Conservation (phyloP, 208 protist genomes). For the Trypanosomatidae sp. region DNA sequence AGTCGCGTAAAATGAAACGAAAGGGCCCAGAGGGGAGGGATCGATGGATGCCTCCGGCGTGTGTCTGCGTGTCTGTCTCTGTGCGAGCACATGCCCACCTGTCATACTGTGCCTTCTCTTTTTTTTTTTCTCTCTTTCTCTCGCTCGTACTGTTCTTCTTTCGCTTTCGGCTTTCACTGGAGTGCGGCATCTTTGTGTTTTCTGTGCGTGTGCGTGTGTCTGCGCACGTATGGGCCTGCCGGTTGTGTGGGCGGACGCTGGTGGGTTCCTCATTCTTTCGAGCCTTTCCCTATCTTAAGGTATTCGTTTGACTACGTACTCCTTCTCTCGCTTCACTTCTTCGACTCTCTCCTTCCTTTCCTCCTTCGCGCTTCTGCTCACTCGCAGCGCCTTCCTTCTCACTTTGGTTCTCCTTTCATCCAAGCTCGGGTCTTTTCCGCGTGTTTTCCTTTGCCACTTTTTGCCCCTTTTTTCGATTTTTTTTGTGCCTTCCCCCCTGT, state of each 20-base stretch:
- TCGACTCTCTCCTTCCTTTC: not conserved
- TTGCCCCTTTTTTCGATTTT: not conserved
- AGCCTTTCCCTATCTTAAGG: not conserved
- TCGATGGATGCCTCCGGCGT: not conserved
- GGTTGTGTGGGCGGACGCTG: not conserved
- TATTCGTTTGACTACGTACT: not conserved
- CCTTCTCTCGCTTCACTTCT: not conserved
- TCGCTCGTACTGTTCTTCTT: not conserved
- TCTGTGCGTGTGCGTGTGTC: conserved; percentile 7
- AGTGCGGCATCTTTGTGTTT: not conserved
- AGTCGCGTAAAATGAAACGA: not conserved
- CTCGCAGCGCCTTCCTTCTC: not conserved
- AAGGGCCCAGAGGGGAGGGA: not conserved
- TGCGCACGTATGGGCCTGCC: not conserved
- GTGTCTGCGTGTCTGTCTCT: not conserved
- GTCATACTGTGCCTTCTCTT: not conserved
- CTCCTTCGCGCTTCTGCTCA: not conserved
- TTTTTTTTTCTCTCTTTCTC: not conserved
- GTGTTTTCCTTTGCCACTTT: not conserved
- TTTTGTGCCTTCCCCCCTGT: not conserved
- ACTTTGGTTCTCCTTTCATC: not conserved
- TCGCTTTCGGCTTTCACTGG: not conserved
- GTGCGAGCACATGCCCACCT: not conserved
- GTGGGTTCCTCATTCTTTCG: not conserved
- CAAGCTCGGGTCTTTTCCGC: not conserved